These are phyloP conservation scores for Hyaloscypha hepaticicola DNA, from an alignment of 495 filamentous ascomycete genomes.

Conservation along the genomic window DNA sequence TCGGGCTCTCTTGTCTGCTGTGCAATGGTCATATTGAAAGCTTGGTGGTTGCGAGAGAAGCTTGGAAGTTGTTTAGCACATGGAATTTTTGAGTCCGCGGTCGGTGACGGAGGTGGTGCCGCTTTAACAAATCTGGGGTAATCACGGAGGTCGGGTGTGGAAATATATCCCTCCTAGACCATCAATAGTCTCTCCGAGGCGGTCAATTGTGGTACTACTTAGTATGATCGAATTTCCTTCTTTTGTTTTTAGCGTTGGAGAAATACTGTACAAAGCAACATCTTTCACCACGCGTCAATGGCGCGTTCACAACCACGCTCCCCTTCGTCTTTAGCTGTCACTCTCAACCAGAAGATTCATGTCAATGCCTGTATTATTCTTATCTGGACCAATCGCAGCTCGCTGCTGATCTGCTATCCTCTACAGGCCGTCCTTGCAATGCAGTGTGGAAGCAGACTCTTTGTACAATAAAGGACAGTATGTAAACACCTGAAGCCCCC, in stretches of 20 bases:
- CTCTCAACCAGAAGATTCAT: background rate
- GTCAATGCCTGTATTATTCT: slow-evolving; percentile 1
- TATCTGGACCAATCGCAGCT: background rate
- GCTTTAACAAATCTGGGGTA: slow-evolving; percentile 13
- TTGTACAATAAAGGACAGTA: slow-evolving; percentile 12
- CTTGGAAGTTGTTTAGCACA: background rate
- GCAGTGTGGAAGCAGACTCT: slow-evolving; percentile 13
- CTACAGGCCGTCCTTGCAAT: slow-evolving; percentile 17
- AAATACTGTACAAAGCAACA: too few species aligned
- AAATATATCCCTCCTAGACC: background rate
- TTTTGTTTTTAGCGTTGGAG: too few species aligned
- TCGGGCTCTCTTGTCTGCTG: slow-evolving; percentile 16
- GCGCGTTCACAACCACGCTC: background rate
- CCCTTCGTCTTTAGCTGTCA: background rate
- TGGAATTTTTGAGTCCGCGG: background rate
- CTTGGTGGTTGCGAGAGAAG: background rate
- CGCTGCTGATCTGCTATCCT: background rate
- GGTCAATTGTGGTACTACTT: background rate
- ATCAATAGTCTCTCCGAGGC: background rate
- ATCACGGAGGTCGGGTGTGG: background rate
- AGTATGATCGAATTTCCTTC: background rate
- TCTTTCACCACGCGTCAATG: background rate
- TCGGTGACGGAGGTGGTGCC: slow-evolving; percentile 9
- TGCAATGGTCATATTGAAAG: slow-evolving; percentile 19
- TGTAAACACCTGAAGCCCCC: background rate